A percentile compares a stretch with the other conserved stretches of the same genome.
phyloP scores from a whole-genome alignment of 495 filamentous ascomycete genomes.

The Thermothielavioides terrestris region DNA sequence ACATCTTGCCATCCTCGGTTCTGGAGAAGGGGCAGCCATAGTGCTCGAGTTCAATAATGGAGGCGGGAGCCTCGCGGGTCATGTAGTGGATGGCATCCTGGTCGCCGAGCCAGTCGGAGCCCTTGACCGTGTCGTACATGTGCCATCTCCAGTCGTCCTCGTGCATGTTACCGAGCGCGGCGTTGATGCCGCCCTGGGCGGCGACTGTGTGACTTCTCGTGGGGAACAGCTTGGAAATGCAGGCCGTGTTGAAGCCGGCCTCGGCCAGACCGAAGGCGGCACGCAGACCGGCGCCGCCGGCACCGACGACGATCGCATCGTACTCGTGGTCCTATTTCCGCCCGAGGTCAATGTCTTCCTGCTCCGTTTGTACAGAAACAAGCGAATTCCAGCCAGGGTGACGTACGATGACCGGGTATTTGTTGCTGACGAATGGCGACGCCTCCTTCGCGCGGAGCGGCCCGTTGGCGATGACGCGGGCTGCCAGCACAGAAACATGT shows the following conservation, averaged over 20 bases:
- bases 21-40: slow-evolving; percentile 97
- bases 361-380: slow-evolving; percentile 3
- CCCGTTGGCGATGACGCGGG: slow-evolving; percentile 70
- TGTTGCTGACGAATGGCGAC: slow-evolving; percentile 67
- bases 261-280: slow-evolving; percentile 95
- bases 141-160: slow-evolving; percentile 98
- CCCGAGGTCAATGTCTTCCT: slow-evolving; percentile 18
- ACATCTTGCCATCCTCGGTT: slow-evolving; percentile 94
- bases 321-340: slow-evolving; percentile 46
- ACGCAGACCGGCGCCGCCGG: slow-evolving; percentile 86
- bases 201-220: slow-evolving; percentile 94
- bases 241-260: slow-evolving; percentile 96
- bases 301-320: slow-evolving; percentile 87
- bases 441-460: slow-evolving; percentile 89
- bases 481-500: slow-evolving; percentile 15
- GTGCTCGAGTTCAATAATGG: slow-evolving; percentile 90
- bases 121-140: slow-evolving; percentile 99
- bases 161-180: slow-evolving; percentile 83
- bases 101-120: slow-evolving; percentile 96
- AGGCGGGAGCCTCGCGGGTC: slow-evolving; percentile 87
- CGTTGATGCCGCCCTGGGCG: slow-evolving; percentile 91
- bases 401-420: slow-evolving; percentile 90
- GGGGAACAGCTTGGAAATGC: slow-evolving; percentile 96
- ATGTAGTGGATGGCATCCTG: slow-evolving; percentile 99
- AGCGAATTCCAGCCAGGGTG: background rate